Conservation (phyloP, 495 filamentous ascomycete species). For the Haplographium delicatum region DNA sequence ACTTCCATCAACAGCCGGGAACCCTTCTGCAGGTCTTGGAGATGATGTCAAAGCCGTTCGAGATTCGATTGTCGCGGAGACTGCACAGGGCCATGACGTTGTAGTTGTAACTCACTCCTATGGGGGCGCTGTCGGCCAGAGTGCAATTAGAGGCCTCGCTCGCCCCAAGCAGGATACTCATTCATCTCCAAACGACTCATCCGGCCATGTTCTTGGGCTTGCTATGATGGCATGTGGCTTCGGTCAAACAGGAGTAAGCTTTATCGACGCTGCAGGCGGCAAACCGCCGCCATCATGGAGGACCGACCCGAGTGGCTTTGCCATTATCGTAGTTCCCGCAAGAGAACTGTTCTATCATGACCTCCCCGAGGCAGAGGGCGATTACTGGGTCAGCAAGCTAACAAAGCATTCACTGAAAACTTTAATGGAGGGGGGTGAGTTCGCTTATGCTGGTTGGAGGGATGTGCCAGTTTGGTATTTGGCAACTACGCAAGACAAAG, state of each 20-base stretch:
- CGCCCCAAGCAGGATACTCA: not conserved
- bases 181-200: not conserved
- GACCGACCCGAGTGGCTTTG: conserved; percentile 25
- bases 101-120: conserved; percentile 40
- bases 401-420: conserved; percentile 23
- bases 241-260: conserved; percentile 23
- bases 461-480: conserved; percentile 29
- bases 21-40: conserved; percentile 23
- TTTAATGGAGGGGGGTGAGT: conserved; percentile 25
- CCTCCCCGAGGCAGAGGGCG: conserved; percentile 28
- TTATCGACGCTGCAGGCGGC: conserved; percentile 28
- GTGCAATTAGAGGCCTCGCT: conserved; percentile 37
- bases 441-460: conserved; percentile 30
- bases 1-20: conserved; percentile 32
- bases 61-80: conserved; percentile 29
- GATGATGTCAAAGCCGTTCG: conserved; percentile 32
- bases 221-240: conserved; percentile 30
- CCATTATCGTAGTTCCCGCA: conserved; percentile 20
- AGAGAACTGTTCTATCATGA: conserved; percentile 33
- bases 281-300: conserved; percentile 27
- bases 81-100: conserved; percentile 36
- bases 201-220: conserved; percentile 29
- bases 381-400: conserved; percentile 28
- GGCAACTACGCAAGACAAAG: conserved; percentile 24
- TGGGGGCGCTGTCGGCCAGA: conserved; percentile 42